Evolutionary conservation across 2,329 filamentous ascomycete species (phyloP).

Genomic region (Penicillium sp.): DNA sequence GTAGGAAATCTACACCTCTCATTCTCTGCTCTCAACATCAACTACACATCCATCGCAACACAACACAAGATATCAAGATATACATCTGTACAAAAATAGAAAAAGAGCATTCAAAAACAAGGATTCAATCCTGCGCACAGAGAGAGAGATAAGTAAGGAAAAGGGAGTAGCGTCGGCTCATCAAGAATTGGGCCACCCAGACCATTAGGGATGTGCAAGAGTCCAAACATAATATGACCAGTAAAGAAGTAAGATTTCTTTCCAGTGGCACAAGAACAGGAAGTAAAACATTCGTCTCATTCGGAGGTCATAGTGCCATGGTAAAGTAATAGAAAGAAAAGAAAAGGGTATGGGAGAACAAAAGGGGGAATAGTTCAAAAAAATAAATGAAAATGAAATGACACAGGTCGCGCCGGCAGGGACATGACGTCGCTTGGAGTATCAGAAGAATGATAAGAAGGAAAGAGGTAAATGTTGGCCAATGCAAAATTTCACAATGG

Average conservation of each 20-base stretch:
- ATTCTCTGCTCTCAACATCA: slow-evolving; percentile 15
- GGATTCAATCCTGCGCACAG: background rate
- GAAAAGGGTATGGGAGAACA: slow-evolving; percentile 26
- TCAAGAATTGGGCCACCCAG: slow-evolving; percentile 19
- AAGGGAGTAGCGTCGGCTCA: slow-evolving; percentile 18
- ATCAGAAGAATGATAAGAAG: slow-evolving; percentile 22
- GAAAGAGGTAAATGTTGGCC: slow-evolving; percentile 17
- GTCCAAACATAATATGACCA: slow-evolving; percentile 18
- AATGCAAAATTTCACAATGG: slow-evolving; percentile 26
- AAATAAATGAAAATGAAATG: slow-evolving; percentile 23
- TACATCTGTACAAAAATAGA: slow-evolving; percentile 21
- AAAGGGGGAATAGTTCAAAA: slow-evolving; percentile 38
- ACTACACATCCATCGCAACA: slow-evolving; percentile 2
- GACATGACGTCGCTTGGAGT: slow-evolving; percentile 15
- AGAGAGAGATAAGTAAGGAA: background rate
- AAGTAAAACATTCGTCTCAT: slow-evolving; percentile 21
- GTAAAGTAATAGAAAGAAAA: slow-evolving; percentile 15
- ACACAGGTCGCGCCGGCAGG: slow-evolving; percentile 13
- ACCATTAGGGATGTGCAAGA: slow-evolving; percentile 22
- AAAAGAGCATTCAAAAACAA: slow-evolving; percentile 1
- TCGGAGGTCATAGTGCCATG: slow-evolving; percentile 22
- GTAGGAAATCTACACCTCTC: slow-evolving; percentile 18
- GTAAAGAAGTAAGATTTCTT: slow-evolving; percentile 17
- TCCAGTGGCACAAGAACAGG: slow-evolving; percentile 10
- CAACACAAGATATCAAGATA: slow-evolving; percentile 1